Evolutionary conservation across 129 eudicot species (phyloP).

Genomic region (Tagetes patula): DNA sequence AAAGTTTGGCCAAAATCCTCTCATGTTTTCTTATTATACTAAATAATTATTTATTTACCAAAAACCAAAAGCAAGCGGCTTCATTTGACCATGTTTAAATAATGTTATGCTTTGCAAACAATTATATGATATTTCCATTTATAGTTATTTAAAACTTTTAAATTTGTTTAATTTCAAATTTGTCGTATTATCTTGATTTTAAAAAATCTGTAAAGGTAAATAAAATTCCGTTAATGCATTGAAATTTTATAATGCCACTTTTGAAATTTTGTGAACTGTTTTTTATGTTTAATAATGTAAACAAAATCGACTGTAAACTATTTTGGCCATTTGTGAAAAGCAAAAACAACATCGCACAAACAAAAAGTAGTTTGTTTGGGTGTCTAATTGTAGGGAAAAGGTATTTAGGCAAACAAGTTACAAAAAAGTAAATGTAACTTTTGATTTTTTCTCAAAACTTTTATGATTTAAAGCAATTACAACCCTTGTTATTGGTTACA

Average conservation of each 20-base stretch:
- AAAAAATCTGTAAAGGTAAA: not conserved
- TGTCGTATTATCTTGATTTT: not conserved
- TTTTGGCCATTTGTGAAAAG: conserved; percentile 32
- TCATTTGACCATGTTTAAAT: conserved; percentile 24
- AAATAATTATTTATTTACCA: conserved; percentile 9
- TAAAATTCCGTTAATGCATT: not conserved
- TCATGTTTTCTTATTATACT: not conserved
- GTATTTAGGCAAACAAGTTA: conserved; percentile 25
- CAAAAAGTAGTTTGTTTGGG: conserved; percentile 37
- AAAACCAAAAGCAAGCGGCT: conserved; percentile 24
- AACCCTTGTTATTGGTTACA: conserved; percentile 46
- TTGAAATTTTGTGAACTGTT: not conserved
- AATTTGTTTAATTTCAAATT: conserved; percentile 2
- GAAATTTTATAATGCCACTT: not conserved
- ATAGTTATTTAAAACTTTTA: not conserved
- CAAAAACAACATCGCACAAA: conserved; percentile 31
- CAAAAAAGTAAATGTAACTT: conserved; percentile 46
- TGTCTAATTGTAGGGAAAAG: conserved; percentile 37
- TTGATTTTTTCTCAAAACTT: conserved; percentile 40
- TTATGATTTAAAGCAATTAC: conserved; percentile 38
- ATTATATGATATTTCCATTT: conserved; percentile 13
- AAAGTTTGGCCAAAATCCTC: conserved; percentile 21
- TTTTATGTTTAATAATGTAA: not conserved
- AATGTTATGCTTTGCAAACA: not conserved
- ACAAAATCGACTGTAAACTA: conserved; percentile 1